Percentiles rank a stretch among this genome's conserved stretches.
Evolutionary conservation across 2,329 filamentous ascomycete genomes (phyloP).

Genomic region (Lasiodiplodia hormozganensis): DNA sequence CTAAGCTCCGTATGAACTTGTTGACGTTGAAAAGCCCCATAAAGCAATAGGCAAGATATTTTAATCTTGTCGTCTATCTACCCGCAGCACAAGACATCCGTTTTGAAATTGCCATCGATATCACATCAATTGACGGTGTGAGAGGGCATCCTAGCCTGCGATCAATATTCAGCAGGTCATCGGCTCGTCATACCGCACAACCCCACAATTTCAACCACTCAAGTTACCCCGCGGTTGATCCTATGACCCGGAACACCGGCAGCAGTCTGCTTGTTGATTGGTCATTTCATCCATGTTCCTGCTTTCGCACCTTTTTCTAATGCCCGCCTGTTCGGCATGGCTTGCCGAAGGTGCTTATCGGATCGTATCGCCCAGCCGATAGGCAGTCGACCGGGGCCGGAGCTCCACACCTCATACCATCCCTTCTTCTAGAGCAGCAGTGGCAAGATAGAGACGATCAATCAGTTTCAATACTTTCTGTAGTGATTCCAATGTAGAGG

Average conservation of each 20-base stretch:
- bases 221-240: conserved; percentile 13
- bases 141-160: no score
- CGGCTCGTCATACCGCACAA: background rate
- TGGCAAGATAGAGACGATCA: background rate
- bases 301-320: background rate
- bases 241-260: background rate
- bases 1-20: no score
- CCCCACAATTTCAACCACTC: background rate
- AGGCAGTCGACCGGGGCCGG: background rate
- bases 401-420: background rate
- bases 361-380: conserved; percentile 19
- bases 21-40: no score
- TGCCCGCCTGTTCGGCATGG: background rate
- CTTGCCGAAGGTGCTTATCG: conserved; percentile 21
- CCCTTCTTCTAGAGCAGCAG: background rate
- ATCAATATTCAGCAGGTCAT: no score
- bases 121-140: no score
- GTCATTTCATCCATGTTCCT: background rate
- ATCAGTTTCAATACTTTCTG: background rate
- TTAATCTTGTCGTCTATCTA: no score
- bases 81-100: no score
- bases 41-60: no score
- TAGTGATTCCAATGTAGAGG: background rate
- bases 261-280: background rate
- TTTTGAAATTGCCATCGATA: no score